Percentiles rank a stretch among this genome's conserved stretches.
phyloP scores from a whole-genome alignment of 306 rosid species.

The Rubus idaeus region DNA sequence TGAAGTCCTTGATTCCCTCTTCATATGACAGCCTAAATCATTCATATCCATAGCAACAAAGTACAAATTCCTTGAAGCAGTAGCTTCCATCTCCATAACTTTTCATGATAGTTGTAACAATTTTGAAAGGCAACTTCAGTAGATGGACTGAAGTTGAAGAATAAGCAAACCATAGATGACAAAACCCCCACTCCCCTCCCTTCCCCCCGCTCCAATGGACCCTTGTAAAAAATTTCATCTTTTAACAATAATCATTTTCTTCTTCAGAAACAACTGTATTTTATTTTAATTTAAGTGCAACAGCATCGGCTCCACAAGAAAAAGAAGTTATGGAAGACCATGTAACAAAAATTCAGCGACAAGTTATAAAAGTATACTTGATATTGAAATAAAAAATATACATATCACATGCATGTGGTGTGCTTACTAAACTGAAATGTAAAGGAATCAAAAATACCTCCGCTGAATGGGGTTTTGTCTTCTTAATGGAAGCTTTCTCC shows the following conservation, averaged over 20 bases:
- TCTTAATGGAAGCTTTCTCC: constrained; percentile 64
- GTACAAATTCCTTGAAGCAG: not conserved
- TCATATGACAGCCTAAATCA: not conserved
- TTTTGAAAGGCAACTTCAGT: not conserved
- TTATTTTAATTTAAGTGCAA: not conserved
- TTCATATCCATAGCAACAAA: not conserved
- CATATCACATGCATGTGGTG: not conserved
- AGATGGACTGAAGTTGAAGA: not conserved
- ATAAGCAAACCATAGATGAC: not conserved
- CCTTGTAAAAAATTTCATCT: not conserved
- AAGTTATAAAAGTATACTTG: not conserved
- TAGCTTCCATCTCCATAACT: not conserved
- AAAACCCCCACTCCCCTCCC: no score
- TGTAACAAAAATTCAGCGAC: not conserved
- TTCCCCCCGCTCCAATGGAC: not conserved
- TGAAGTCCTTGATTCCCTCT: not conserved
- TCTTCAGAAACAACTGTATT: not conserved
- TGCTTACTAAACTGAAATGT: not conserved
- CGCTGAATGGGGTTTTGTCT: constrained; percentile 73
- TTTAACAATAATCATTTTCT: not conserved
- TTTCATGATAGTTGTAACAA: not conserved
- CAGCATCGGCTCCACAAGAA: not conserved
- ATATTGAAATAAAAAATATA: not conserved
- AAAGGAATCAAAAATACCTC: constrained; percentile 55
- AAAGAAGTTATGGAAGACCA: not conserved